Evolutionary conservation across 331 rosid genomes (phyloP).

Genomic region (Spiraea crenata): DNA sequence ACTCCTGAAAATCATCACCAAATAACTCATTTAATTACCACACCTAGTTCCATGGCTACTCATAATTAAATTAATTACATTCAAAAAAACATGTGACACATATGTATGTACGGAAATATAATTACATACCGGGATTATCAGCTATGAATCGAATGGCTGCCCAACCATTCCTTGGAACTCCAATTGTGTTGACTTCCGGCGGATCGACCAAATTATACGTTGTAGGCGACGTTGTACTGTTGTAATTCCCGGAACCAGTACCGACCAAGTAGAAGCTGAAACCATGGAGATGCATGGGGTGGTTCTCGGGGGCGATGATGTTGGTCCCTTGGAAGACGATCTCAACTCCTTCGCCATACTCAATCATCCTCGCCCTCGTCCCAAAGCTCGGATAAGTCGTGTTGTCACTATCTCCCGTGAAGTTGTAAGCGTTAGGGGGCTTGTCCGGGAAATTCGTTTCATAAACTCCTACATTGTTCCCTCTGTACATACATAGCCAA

Average conservation of each 20-base stretch:
- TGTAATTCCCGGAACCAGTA: conserved; percentile 24
- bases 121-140: conserved; percentile 18
- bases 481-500: not conserved
- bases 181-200: conserved; percentile 20
- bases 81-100: no score
- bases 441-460: conserved; percentile 22
- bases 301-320: conserved; percentile 26
- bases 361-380: conserved; percentile 23
- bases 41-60: not conserved
- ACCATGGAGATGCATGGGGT: conserved; percentile 46
- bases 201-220: conserved; percentile 35
- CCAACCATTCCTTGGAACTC: conserved; percentile 29
- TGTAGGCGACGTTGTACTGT: conserved; percentile 3
- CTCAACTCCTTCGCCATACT: conserved; percentile 33
- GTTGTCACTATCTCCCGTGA: conserved; percentile 30
- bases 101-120: no score
- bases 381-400: conserved; percentile 20
- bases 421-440: conserved; percentile 33
- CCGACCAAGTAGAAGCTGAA: conserved; percentile 36
- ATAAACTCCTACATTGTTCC: conserved; percentile 22
- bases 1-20: conserved; percentile 19
- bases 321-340: conserved; percentile 40
- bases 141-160: conserved; percentile 26
- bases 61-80: not conserved
- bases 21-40: not conserved